Evolutionary conservation across 768 basidiomycete genomes (phyloP).

Genomic region (Trametes cubensis): DNA sequence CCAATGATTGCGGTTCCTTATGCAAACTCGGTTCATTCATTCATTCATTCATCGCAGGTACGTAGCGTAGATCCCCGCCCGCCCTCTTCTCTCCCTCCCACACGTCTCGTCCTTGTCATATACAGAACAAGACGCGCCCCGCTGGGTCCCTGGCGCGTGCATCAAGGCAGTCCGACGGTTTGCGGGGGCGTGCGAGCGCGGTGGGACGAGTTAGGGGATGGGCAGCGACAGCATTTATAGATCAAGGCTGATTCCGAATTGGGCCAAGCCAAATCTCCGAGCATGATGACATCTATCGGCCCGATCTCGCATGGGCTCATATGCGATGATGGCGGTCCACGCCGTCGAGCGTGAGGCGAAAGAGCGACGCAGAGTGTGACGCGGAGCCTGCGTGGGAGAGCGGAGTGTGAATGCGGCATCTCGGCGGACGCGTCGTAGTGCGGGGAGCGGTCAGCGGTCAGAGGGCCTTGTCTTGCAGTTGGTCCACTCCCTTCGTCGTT

Average conservation of each 20-base stretch:
- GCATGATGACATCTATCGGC: constrained; percentile 22
- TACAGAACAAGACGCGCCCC: background rate
- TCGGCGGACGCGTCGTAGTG: constrained; percentile 17
- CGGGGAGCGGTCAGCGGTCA: constrained; percentile 9
- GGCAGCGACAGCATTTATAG: constrained; percentile 6
- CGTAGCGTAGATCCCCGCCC: constrained; percentile 14
- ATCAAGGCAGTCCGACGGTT: background rate
- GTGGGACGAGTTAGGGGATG: background rate
- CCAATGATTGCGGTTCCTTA: constrained; percentile 16
- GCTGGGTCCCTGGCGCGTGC: background rate
- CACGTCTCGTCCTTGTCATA: background rate
- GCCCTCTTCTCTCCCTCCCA: background rate
- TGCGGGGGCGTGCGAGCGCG: background rate
- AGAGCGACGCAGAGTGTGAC: constrained; percentile 2
- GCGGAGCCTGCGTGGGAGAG: constrained; percentile 15
- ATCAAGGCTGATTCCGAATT: constrained; percentile 8
- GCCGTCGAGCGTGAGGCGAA: background rate
- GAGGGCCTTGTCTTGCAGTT: background rate
- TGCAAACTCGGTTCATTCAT: background rate
- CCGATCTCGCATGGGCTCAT: constrained; percentile 23
- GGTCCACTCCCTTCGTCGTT: background rate
- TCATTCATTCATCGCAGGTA: background rate
- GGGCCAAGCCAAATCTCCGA: constrained; percentile 12
- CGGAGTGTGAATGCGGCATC: constrained; percentile 22
- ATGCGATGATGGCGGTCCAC: constrained; percentile 3